These are phyloP conservation scores for Novymonas esmeraldas DNA, from an alignment of 208 protist genomes.

Conservation along the genomic window DNA sequence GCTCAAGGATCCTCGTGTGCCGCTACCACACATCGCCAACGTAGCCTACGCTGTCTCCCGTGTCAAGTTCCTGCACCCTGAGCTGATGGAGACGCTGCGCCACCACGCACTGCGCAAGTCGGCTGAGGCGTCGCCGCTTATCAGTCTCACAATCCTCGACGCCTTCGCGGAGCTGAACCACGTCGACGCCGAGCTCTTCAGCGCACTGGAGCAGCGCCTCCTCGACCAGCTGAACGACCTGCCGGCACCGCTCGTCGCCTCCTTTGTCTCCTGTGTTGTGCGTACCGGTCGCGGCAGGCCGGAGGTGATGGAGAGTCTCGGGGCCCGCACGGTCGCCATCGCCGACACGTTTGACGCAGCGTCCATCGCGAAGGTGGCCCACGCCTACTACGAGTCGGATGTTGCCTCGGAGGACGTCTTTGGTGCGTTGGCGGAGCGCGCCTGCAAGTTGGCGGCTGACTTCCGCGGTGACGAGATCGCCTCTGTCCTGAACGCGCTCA, in stretches of 20 bases:
- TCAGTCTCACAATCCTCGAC: constrained; percentile 83
- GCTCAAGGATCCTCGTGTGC: constrained; percentile 69
- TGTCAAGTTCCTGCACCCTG: constrained; percentile 64
- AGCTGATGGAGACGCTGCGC: constrained; percentile 75
- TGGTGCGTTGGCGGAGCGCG: constrained; percentile 85
- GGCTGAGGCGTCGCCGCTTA: constrained; percentile 50
- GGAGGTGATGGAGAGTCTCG: constrained; percentile 57
- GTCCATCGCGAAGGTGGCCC: constrained; percentile 75
- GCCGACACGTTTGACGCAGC: constrained; percentile 74
- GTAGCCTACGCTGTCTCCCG: constrained; percentile 83
- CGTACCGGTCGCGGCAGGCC: constrained; percentile 48
- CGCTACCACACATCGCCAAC: constrained; percentile 86
- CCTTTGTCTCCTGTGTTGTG: constrained; percentile 63
- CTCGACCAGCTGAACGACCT: constrained; percentile 58
- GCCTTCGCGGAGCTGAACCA: constrained; percentile 77
- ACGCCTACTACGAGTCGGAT: constrained; percentile 76
- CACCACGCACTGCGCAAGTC: constrained; percentile 68
- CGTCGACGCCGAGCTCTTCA: constrained; percentile 80
- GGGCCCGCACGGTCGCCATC: constrained; percentile 53
- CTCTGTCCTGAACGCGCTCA: constrained; percentile 70
- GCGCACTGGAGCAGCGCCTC: constrained; percentile 68
- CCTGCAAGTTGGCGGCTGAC: constrained; percentile 74
- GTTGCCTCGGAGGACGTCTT: constrained; percentile 80
- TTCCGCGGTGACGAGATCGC: constrained; percentile 83
- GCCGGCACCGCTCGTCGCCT: constrained; percentile 69